Percentiles rank a stretch among this genome's conserved stretches.
These are phyloP conservation scores for Chytriomyces confervae DNA, from an alignment of 192 early-diverging fungal species.

Conservation along the genomic window DNA sequence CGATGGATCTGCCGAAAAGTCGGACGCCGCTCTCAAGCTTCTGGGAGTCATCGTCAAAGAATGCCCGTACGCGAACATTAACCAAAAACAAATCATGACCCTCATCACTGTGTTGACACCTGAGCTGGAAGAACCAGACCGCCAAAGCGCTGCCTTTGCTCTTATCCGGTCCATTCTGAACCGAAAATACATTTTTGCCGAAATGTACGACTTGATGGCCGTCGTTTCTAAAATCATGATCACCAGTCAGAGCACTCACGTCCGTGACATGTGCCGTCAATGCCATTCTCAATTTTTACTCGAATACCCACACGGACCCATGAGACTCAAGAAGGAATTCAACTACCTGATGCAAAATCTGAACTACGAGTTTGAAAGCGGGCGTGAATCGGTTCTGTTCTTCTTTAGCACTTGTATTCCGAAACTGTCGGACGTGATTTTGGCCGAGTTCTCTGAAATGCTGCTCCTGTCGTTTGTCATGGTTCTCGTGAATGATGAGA, in stretches of 20 bases:
- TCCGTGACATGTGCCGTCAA: conserved; percentile 83
- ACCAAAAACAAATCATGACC: conserved; percentile 76
- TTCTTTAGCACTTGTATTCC: conserved; percentile 78
- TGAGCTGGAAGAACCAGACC: conserved; percentile 88
- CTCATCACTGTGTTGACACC: conserved; percentile 81
- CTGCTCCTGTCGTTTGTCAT: conserved; percentile 87
- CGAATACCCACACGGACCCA: conserved; percentile 91
- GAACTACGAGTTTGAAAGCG: conserved; percentile 89
- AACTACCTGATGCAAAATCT: conserved; percentile 89
- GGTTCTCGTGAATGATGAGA: conserved; percentile 89
- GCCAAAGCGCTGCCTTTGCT: conserved; percentile 79
- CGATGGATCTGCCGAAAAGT: conserved; percentile 62
- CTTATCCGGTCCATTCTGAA: conserved; percentile 87
- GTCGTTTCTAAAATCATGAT: conserved; percentile 80
- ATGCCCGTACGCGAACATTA: conserved; percentile 70
- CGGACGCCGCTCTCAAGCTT: conserved; percentile 83
- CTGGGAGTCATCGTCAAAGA: conserved; percentile 82
- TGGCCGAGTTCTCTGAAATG: conserved; percentile 78
- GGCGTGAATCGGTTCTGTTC: conserved; percentile 88
- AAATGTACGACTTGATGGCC: conserved; percentile 94
- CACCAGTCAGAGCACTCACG: conserved; percentile 76
- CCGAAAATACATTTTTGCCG: conserved; percentile 82
- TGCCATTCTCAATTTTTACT: conserved; percentile 89
- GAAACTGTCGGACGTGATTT: conserved; percentile 79
- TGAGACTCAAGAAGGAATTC: conserved; percentile 82